Base-by-base conservation (phyloP, 169 alveolate species). In the Plasmodium gaboni region DNA sequence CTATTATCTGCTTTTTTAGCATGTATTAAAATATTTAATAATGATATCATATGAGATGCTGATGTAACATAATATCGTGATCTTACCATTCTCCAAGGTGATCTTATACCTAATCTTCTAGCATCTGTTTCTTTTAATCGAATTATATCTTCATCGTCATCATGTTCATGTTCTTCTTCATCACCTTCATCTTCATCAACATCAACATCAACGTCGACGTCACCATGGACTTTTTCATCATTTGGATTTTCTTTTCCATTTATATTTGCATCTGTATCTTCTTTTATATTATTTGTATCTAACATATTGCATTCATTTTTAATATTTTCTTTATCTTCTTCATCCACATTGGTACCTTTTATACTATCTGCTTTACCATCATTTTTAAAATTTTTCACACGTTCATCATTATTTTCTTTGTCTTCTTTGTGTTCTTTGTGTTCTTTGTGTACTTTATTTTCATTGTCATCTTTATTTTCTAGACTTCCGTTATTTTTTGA, bases 41-140 rank as follows among this genome's bases (percentile, higher is more conserved):
- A 87, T 1, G 96, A 93, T 65, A 94, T 90, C 88, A 96, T 88
- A 72, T 95, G 97, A 1, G 97, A 94, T 15, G 98, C 98, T 15
- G 97, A 95, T 5, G 98, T 95, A 10, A 96, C 98, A 88, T 96
- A 96, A 93, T 94, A 96, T 22, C 98, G 88, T 46, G 97, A 94
- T 15, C 98, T 93, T 64, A 96, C 98, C 93, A 94, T 94, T 28
- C 97, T 93, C 95, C 97, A 94, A 9, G 97, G 97, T 24, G 96
- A 88, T 15, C 95, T 93, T 55, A 95, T 94, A 65, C 98, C 98
- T 80, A 95, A 64, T 28, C 94, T 87, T 32, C 94, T 76, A n/a
- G 97, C 98, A 59, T 95, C 97, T 38, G 93, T 95, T 72, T 92
- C 96, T 74, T 92, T 91, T 67, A 96, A 93, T 12, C 96, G 57